Conservation (phyloP, 2,329 filamentous ascomycete genomes). For the Xylaria sp. region DNA sequence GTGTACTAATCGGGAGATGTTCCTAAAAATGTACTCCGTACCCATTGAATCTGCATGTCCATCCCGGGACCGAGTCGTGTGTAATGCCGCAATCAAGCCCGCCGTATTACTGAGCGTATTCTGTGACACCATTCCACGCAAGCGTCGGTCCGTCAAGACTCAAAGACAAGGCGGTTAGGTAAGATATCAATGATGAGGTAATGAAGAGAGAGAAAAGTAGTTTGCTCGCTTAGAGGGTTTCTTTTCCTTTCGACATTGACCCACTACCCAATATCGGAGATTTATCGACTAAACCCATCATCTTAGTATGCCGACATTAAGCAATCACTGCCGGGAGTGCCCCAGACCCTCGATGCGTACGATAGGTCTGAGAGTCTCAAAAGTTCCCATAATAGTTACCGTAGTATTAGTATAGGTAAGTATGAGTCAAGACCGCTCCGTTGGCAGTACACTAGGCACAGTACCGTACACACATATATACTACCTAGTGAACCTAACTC, state of each 20-base stretch:
- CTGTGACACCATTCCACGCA: conserved; percentile 1
- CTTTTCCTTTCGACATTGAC: conserved; percentile 12
- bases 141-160: not conserved
- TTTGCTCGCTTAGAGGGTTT: conserved; percentile 27
- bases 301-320: conserved; percentile 25
- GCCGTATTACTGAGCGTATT: conserved; percentile 4
- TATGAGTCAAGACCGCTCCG: not conserved
- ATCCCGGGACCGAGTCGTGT: conserved; percentile 3
- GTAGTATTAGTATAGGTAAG: no score
- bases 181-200: conserved; percentile 6
- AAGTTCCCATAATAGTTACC: not conserved
- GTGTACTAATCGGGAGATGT: not conserved
- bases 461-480: not conserved
- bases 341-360: conserved; percentile 4
- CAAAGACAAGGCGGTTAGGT: not conserved
- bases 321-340: conserved; percentile 23
- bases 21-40: conserved; percentile 17
- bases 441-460: not conserved
- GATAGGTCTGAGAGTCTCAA: conserved; percentile 4
- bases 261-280: conserved; percentile 30
- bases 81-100: conserved; percentile 24
- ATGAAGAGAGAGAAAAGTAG: not conserved
- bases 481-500: not conserved
- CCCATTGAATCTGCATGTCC: conserved; percentile 11
- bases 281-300: conserved; percentile 26